Base-by-base conservation (phyloP, 2,329 filamentous ascomycete species). In the Metarhizium sp. region DNA sequence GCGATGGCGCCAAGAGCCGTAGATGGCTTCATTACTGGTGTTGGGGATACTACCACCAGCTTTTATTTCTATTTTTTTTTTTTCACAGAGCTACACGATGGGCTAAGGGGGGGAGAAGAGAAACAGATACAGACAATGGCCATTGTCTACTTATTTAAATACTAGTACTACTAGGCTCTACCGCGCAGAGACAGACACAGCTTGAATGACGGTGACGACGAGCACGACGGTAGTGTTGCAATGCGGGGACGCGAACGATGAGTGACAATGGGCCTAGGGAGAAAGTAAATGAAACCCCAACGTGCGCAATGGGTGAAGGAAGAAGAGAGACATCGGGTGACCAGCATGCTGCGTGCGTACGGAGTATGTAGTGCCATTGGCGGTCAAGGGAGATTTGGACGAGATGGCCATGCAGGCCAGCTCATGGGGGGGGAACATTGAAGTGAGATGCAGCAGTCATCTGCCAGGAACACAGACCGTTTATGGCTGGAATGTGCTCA, bases 1-100 rank as follows among this genome's bases (percentile, higher is more conserved):
- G 57, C 51, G 6, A 54, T 36, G 13, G 55, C 43, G 46, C 43
- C 50, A 25, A 63, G 46, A 25, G 57, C 59, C 10, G 52, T 51
- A 29, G 55, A 61, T 14, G 59, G 40, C 57, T 62, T 67, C 66
- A 68, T 68, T 34, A 8, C 48, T 14, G 14, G 20, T 29, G 25
- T 14, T 48, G 45, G 25, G 10, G 32, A 7, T 34, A 7, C 3
- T n/a, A 30, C 13, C n/a, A 46, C 43, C 43, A 25, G 43, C n/a
- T 25, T 48, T 11, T 40, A 13, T 40, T 16, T 40, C 5, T 13
- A 11, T 13, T 16, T 11, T 40, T 16, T 40, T 16, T 40, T 40
- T 16, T 16, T 14, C 45, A 48, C 7, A 1, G 45, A 29, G 25
- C 10, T 48, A 20, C 14, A 30, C 45, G 45, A 30, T 30, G 8